These are phyloP conservation scores for Pelargonium cotyledonis DNA, from an alignment of 441 rosid genomes.

Conservation along the genomic window DNA sequence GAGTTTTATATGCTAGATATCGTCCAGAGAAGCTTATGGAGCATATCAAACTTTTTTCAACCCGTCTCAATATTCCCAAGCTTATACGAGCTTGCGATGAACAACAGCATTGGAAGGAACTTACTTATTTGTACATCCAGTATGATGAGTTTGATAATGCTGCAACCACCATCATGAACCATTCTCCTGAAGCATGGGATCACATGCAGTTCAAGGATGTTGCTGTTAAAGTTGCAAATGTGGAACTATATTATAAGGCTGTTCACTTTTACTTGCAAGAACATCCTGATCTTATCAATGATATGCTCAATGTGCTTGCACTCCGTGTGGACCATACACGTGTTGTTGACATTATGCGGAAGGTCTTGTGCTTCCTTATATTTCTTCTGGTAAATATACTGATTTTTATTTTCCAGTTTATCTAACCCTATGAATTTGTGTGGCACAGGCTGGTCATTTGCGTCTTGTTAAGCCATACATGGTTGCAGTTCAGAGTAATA, in stretches of 20 bases:
- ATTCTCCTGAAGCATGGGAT: constrained; percentile 99
- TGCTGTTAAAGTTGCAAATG: constrained; percentile 87
- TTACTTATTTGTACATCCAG: constrained; percentile 80
- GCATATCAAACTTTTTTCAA: constrained; percentile 92
- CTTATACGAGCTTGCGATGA: constrained; percentile 98
- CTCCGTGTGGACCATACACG: constrained; percentile 94
- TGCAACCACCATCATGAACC: constrained; percentile 97
- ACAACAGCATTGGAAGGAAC: constrained; percentile 98
- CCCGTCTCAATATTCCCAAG: constrained; percentile 97
- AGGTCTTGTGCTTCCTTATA: constrained; percentile 39
- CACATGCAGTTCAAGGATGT: constrained; percentile 99
- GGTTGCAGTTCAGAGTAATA: constrained; percentile 59
- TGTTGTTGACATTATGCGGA: constrained; percentile 94
- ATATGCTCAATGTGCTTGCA: constrained; percentile 87
- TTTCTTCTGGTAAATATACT: neutral
- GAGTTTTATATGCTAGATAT: constrained; percentile 95
- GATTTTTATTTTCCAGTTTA: neutral
- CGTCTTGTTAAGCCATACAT: constrained; percentile 27
- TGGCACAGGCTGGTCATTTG: constrained; percentile 23
- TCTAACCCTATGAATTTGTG: neutral
- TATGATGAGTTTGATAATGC: constrained; percentile 98
- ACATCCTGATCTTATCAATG: constrained; percentile 94
- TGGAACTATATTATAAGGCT: constrained; percentile 93
- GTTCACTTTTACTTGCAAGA: constrained; percentile 98
- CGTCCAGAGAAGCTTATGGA: constrained; percentile 97